Base-by-base conservation (phyloP, 2,329 filamentous ascomycete species). In the Lizonia empirigonia region DNA sequence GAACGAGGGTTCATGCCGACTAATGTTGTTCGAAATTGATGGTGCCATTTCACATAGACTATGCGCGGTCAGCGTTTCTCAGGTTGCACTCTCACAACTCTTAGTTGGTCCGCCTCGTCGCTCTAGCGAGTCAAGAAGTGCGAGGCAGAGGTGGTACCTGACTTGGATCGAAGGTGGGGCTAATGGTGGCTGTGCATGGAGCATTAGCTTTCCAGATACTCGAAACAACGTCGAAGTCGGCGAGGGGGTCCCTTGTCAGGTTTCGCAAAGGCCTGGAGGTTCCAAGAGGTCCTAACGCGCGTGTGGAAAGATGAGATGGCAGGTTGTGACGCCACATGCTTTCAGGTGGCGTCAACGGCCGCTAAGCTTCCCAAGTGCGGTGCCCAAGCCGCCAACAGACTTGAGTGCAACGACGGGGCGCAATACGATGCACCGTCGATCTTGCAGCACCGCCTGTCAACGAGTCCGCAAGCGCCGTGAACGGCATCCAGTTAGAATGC, bases 321-420 rank as follows among this genome's bases (percentile, higher is more conserved):
- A n/a, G n/a, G n/a, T n/a, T n/a, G n/a, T n/a, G n/a, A n/a, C n/a
- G n/a, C n/a, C n/a, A n/a, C n/a, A n/a, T n/a, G n/a, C n/a, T n/a
- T n/a, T n/a, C n/a, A n/a, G n/a, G n/a, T n/a, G n/a, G n/a, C n/a
- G n/a, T n/a, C n/a, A 42, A 36, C 44, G 33, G 44, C 44, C 5
- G 27, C 42, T 37, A 52, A 52, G 49, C 42, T 44, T 52, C 22
- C 37, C 37, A 46, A 47, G 42, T 24, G 26, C 33, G 37, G n/a
- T n/a, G n/a, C n/a, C n/a, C n/a, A n/a, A n/a, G n/a, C n/a, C 41
- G 47, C 47, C 40, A 40, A 23, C 22, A 27, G 30, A 15, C 40
- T 40, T 40, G 29, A 37, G 15, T 40, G 26, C 13, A 27, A 45
- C 30, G 41, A 37, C 24, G 36, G 45, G 41, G 41, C 41, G 48